These are phyloP conservation scores for Ascochyta rabiei DNA, from an alignment of 2,329 filamentous ascomycete genomes.

Conservation along the genomic window DNA sequence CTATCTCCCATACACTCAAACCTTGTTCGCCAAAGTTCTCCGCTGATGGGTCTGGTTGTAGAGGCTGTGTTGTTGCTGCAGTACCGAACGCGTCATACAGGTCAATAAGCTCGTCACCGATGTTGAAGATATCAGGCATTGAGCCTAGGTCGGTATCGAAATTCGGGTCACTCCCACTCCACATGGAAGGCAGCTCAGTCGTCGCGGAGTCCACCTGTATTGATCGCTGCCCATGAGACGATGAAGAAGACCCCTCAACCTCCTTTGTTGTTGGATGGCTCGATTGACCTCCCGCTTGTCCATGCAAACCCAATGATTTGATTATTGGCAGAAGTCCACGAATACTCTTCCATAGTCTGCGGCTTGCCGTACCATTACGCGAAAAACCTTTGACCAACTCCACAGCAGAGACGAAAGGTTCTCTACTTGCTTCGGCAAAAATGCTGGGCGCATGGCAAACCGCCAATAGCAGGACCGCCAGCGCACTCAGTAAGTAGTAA, in stretches of 20 bases:
- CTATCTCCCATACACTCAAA: constrained; percentile 14
- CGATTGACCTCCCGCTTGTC: background rate
- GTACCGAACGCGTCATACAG: constrained; percentile 20
- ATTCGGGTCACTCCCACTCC: constrained; percentile 1
- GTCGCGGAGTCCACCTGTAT: background rate
- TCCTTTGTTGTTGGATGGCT: background rate
- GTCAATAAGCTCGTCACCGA: constrained; percentile 17
- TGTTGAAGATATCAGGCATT: constrained; percentile 24
- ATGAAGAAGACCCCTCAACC: background rate
- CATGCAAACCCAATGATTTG: constrained; percentile 15
- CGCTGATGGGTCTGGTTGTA: background rate
- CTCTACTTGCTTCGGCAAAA: constrained; percentile 25
- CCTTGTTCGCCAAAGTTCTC: constrained; percentile 14
- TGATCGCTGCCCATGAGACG: background rate
- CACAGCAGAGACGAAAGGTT: constrained; percentile 24
- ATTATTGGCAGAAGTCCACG: constrained; percentile 25
- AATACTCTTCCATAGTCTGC: constrained; percentile 29
- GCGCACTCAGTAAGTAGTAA: constrained; percentile 27
- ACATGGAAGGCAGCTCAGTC: background rate
- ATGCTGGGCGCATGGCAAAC: constrained; percentile 28
- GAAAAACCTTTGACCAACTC: constrained; percentile 30
- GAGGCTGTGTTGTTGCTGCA: background rate
- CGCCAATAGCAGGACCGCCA: constrained; percentile 25
- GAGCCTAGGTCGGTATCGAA: constrained; percentile 9
- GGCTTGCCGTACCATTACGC: constrained; percentile 23